Evolutionary conservation across 1,284 basidiomycete species (phyloP), one percentile per base, ranked within the genome.

Genomic region (Athelia sp.): DNA sequence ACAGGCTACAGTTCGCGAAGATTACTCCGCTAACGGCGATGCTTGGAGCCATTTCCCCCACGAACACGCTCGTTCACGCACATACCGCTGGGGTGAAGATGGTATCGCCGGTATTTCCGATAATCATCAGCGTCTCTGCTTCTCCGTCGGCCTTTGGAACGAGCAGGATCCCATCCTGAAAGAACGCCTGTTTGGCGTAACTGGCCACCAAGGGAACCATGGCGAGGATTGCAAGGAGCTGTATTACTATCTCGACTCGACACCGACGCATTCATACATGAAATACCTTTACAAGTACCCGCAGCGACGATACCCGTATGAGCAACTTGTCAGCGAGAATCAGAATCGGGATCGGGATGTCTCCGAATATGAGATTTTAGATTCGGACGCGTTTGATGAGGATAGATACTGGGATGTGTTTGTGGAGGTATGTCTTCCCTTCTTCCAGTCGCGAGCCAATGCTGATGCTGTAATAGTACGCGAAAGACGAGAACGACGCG

Each of bases 241-340:
- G 24, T 98, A 98, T 70, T 99, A 95, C 67, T 98, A 99, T 69
- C 82, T 99, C 57, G 96, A 98, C 70, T 97, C 92, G 47, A 97
- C 96, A 0, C 96, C 96, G 18, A 98, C 95, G 1, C 96, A 99
- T 66, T 96, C 93, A 26, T 99, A 98, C 79, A 98, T 98, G 96
- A 99, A 98, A 71, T 96, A 90, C 70, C 73, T 98, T 52, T 98
- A 98, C 84, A 98, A 98, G 69, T 98, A 98, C 62, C 95, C 96
- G 15, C 96, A 99, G 68, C 76, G 82, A 56, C 75, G 79, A 43
- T 99, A 82, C 70, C 96, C 96, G 1, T 99, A 99, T 70, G 93
- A 98, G 64, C 81, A 97, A 57, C 82, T 99, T 48, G 88, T 95
- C 14, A 73, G 78, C 47, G 94, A 98, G 72, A 95, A 88, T 62